These are phyloP conservation scores for Verticillium nubilum DNA, from an alignment of 2,329 filamentous ascomycete species.

Conservation along the genomic window DNA sequence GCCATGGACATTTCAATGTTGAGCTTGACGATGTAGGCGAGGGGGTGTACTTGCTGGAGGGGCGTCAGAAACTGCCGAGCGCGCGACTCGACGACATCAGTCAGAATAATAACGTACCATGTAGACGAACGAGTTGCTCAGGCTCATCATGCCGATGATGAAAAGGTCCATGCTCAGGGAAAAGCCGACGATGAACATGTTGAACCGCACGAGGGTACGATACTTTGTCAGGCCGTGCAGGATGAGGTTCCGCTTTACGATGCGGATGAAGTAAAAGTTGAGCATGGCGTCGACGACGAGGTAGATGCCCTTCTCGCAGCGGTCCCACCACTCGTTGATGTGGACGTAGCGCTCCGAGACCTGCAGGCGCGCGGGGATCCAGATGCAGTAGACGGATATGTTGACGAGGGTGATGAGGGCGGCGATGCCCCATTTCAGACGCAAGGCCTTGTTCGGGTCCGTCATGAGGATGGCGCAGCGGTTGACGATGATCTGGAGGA, in stretches of 20 bases:
- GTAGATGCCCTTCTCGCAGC: conserved; percentile 41
- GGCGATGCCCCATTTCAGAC: conserved; percentile 38
- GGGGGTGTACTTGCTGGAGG: conserved; percentile 45
- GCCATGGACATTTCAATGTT: conserved; percentile 52
- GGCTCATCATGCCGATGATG: conserved; percentile 1
- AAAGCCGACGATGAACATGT: conserved; percentile 17
- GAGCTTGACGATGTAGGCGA: conserved; percentile 47
- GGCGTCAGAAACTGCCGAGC: too few relatives aligned
- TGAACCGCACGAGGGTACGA: conserved; percentile 32
- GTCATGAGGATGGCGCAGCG: conserved; percentile 40
- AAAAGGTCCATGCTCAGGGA: conserved; percentile 20
- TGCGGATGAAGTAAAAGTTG: conserved; percentile 40
- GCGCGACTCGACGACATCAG: background rate
- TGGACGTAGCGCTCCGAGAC: conserved; percentile 29
- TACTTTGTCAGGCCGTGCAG: conserved; percentile 44
- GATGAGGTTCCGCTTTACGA: conserved; percentile 38
- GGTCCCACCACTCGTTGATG: conserved; percentile 44
- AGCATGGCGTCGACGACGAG: conserved; percentile 37
- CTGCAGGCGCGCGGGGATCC: conserved; percentile 43
- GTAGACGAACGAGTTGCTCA: conserved; percentile 11
- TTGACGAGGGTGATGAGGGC: conserved; percentile 37
- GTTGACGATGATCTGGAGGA: conserved; percentile 51
- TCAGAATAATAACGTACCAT: too few relatives aligned
- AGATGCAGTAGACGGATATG: conserved; percentile 43
- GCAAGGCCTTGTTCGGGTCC: conserved; percentile 25